Base-by-base conservation (phyloP, 192 early-diverging fungal species). In the Kickxella alabastrina region DNA sequence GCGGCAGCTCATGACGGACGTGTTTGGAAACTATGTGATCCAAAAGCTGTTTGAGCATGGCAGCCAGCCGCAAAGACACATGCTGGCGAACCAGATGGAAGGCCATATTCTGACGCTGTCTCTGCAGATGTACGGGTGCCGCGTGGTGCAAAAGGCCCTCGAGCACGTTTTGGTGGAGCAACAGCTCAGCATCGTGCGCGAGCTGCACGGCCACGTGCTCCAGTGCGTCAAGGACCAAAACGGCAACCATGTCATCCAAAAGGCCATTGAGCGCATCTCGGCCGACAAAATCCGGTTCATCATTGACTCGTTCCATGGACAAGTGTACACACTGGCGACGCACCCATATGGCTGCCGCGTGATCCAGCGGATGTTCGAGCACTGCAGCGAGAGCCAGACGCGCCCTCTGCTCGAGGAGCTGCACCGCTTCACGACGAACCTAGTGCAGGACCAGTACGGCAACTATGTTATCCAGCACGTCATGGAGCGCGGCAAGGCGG, bases 21-120 rank as follows among this genome's bases (percentile, higher is more conserved):
- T 99, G 0, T 99, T 99, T 88, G 96, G 96, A 36, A 99, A 99
- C 82, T 99, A 99, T 62, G 96, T 99, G 43, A 89, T 99, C 43
- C 96, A 99, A 79, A 99, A 97, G 77, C 95, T 99, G 70, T 99
- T 99, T 80, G 96, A 99, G 77, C 92, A 99, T 63, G 96, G 92
- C 50, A 91, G 88, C 59, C 89, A 86, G 68, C 78, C 82, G 52
- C 96, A 99, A 60, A 97, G 95, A 81, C 84, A 90, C 23, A 77
- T 90, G 23, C 80, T 99, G 49, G 92, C 94, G 4, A 84, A 87
- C 57, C 87, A 92, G 65, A 99, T 99, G 94, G 89, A 96, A 55
- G 89, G 90, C 18, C 93, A 99, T 65, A 91, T 99, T 3, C 55
- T 97, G 42, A 82, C 87, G 13, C 79, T 99, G 47, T 92, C 93